Evolutionary conservation across 768 basidiomycete species (phyloP), one percentile per base, ranked within the genome.

Genomic region (Basidioascus undulatus): DNA sequence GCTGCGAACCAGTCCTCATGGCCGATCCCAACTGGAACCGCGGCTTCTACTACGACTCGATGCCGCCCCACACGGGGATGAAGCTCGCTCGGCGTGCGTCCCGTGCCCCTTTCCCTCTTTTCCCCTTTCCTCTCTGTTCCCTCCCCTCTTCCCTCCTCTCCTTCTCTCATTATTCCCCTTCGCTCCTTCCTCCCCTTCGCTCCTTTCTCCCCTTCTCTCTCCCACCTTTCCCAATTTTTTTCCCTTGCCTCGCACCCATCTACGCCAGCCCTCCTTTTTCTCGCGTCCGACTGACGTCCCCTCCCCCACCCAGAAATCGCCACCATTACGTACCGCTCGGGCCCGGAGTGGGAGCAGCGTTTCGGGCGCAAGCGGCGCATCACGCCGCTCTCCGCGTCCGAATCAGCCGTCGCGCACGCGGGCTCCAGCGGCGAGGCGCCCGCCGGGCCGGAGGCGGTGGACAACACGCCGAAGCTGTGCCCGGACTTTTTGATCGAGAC

Each of bases 21-120:
- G 80, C 89, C 2, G 92, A 98, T 59, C 89, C 89, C 0, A 94
- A 96, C 47, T 98, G 92, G 92, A 98, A 96, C 46, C 75, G 84
- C 27, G 92, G 92, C 4, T 96, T 89, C 59, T 98, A 98, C 57
- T 98, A 98, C 55, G 82, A 89, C 44, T 66, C 68, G 7, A 56
- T 87, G n/a, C 92, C 92, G 2, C 92, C 92, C 0, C 92, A 98
- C 55, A 80, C 74, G 1, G 92, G 92, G 23, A 94, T 98, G 86
- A 98, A 98, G 57, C 70, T 98, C 16, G 92, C 92, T 21, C 70
- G 92, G 49, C 92, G 87, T 92, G 53, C 52, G 74, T 62, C 11
- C 15, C 19, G 8, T 37, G 16, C 16, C 21, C 27, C 7, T 52
- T 39, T 60, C 37, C 18, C 12, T 36, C 20, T 30, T 51, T 35